A percentile compares a stretch with the other conserved stretches of the same genome.
Evolutionary conservation across 75 land plant genomes (phyloP).

Genomic region (Pseudotsuga menziesii): DNA sequence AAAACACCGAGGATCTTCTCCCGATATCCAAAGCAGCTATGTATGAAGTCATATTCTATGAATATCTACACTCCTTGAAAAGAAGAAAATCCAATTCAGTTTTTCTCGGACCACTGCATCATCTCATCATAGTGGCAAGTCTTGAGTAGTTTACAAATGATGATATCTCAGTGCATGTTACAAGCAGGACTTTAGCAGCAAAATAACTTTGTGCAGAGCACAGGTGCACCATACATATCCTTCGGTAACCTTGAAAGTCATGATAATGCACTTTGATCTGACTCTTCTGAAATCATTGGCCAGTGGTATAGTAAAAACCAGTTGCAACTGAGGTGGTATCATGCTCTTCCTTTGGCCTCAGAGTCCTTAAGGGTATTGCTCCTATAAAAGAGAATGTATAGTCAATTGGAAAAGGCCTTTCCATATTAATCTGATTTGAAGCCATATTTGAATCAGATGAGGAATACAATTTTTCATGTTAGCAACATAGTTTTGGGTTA

Average conservation of each 20-base stretch:
- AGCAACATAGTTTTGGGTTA: neutral
- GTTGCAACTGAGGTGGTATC: neutral
- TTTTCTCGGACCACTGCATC: neutral
- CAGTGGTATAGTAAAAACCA: neutral
- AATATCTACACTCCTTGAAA: neutral
- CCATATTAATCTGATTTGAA: neutral
- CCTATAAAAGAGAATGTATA: constrained; percentile 3
- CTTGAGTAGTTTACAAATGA: neutral
- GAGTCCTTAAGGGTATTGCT: neutral
- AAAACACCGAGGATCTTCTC: neutral
- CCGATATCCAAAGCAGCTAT: neutral
- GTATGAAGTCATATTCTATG: neutral
- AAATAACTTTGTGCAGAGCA: neutral
- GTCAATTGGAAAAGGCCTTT: constrained; percentile 4
- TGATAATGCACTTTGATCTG: neutral
- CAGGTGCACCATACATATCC: constrained; percentile 2
- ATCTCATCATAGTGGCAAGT: neutral
- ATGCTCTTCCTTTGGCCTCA: constrained; percentile 10
- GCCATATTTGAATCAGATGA: neutral
- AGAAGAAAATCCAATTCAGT: neutral
- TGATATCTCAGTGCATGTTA: neutral
- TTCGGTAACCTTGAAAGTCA: neutral
- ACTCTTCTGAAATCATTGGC: neutral
- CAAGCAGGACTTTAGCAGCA: neutral
- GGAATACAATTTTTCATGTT: neutral